Conservation (phyloP, 257 asterid species). For the Gynochthodes officinalis region DNA sequence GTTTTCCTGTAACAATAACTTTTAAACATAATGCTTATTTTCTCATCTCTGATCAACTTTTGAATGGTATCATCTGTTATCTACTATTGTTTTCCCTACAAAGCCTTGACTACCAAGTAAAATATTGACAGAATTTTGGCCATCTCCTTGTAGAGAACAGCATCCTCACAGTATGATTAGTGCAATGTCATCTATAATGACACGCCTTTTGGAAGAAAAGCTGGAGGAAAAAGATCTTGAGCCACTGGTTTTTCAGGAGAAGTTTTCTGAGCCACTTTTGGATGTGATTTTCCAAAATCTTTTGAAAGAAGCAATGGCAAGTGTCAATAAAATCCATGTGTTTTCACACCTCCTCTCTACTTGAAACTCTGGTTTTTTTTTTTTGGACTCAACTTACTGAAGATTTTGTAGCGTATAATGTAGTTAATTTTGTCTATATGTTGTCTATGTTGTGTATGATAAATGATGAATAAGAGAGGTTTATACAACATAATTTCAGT, state of each 20-base stretch:
- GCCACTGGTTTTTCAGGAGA: slow-evolving; percentile 33
- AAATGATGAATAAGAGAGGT: neutral
- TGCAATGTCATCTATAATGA: slow-evolving; percentile 64
- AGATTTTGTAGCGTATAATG: neutral
- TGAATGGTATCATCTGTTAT: neutral
- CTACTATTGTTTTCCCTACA: neutral
- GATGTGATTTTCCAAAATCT: slow-evolving; percentile 74
- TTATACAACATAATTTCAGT: neutral
- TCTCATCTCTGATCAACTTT: neutral
- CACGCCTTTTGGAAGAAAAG: slow-evolving; percentile 56
- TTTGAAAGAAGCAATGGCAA: slow-evolving; percentile 62
- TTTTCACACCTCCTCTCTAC: neutral
- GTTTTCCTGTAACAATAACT: neutral
- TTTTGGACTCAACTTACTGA: neutral
- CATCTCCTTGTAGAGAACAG: slow-evolving; percentile 49
- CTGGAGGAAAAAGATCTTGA: slow-evolving; percentile 41
- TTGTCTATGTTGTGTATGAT: neutral
- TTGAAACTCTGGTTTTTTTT: neutral
- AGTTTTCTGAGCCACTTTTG: slow-evolving; percentile 49
- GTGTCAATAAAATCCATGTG: slow-evolving; percentile 5
- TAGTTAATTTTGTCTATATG: neutral
- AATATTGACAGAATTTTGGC: slow-evolving; percentile 9
- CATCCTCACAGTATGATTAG: slow-evolving; percentile 62
- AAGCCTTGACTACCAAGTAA: neutral
- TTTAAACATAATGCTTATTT: neutral